A percentile compares a stretch with the other conserved stretches of the same genome.
Conservation (phyloP, 176 grass and related monocot species). For the Puccinellia tenuiflora region DNA sequence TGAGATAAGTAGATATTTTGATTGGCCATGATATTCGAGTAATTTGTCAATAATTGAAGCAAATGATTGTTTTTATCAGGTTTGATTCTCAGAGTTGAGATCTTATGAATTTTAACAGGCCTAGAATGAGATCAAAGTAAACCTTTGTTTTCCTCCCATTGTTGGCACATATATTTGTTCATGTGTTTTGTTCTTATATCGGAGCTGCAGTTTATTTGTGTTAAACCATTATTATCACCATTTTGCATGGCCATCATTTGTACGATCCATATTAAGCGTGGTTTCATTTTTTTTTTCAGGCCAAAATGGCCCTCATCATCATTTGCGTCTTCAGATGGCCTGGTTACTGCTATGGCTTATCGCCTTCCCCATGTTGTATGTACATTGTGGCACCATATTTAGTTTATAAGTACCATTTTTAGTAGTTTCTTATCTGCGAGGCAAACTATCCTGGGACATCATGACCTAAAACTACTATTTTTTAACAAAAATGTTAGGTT, state of each 20-base stretch:
- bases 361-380: conserved; percentile 95
- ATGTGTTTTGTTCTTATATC: conserved; percentile 10
- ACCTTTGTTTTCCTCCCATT: background rate
- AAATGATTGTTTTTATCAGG: background rate
- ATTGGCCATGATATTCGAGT: background rate
- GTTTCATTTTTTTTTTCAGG: conserved; percentile 57
- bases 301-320: conserved; percentile 99
- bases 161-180: background rate
- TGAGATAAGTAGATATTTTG: background rate
- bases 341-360: conserved; percentile 99
- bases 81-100: background rate
- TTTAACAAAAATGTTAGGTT: conserved; percentile 57
- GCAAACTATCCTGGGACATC: conserved; percentile 19
- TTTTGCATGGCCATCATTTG: conserved; percentile 13
- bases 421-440: background rate
- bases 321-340: conserved; percentile 91
- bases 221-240: background rate
- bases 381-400: conserved; percentile 16
- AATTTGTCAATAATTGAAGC: background rate
- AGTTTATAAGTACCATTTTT: conserved; percentile 7
- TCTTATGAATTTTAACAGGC: conserved; percentile 11
- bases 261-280: background rate
- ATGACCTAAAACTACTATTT: conserved; percentile 30
- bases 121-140: background rate
- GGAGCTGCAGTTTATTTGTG: conserved; percentile 19